These are phyloP conservation scores for Yamadazyma siamensis DNA, from an alignment of 1,139 yeast species.

Conservation along the genomic window DNA sequence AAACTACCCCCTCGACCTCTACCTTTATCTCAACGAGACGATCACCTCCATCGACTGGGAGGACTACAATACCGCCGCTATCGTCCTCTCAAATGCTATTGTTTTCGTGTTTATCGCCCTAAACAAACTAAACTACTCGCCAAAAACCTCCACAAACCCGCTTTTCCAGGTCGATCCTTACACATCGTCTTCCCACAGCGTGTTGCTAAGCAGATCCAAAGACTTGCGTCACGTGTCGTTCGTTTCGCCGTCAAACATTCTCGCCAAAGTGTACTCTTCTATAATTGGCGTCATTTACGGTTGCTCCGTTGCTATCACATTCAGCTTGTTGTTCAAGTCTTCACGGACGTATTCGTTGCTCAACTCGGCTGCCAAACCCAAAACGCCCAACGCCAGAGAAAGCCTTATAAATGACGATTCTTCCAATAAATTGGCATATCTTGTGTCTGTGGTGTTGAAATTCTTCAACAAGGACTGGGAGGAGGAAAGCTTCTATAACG, in stretches of 20 bases:
- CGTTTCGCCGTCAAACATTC: not conserved
- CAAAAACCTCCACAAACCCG: slow-evolving; percentile 13
- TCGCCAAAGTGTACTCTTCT: slow-evolving; percentile 1
- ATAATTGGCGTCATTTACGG: slow-evolving; percentile 7
- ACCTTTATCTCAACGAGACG: slow-evolving; percentile 50
- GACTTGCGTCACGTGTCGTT: slow-evolving; percentile 1
- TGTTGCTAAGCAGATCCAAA: slow-evolving; percentile 4
- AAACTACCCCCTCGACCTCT: slow-evolving; percentile 57
- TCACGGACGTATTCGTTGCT: slow-evolving; percentile 40
- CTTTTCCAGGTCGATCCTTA: slow-evolving; percentile 9
- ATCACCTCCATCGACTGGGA: slow-evolving; percentile 67
- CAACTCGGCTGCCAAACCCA: slow-evolving; percentile 22
- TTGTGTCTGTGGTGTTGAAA: slow-evolving; percentile 7
- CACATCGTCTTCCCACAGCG: slow-evolving; percentile 27
- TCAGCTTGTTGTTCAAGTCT: slow-evolving; percentile 26
- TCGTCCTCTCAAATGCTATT: slow-evolving; percentile 33
- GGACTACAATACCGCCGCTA: slow-evolving; percentile 41
- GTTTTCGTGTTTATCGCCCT: slow-evolving; percentile 18
- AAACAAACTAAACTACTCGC: slow-evolving; percentile 11
- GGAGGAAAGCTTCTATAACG: slow-evolving; percentile 17
- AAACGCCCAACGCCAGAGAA: slow-evolving; percentile 9
- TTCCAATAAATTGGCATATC: slow-evolving; percentile 6
- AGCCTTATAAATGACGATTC: slow-evolving; percentile 5
- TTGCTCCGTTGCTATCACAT: slow-evolving; percentile 23
- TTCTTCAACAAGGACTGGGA: slow-evolving; percentile 7